Conservation (phyloP, 495 filamentous ascomycete species). For the Tetracladium marchalianum region DNA sequence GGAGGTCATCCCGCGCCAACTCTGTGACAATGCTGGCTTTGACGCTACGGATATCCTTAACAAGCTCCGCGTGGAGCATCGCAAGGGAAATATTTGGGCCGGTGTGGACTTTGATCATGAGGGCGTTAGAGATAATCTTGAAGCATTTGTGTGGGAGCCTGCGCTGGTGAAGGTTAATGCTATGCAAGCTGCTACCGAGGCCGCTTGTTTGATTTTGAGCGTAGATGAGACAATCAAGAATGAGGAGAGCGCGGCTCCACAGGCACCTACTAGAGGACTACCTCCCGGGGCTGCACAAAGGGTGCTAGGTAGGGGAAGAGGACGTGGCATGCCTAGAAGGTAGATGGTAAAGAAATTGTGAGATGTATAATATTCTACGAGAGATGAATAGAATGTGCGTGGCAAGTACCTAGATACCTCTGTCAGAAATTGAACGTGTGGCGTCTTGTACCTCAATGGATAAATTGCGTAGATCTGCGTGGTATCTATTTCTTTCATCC, state of each 20-base stretch:
- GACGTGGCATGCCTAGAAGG: conserved; percentile 84
- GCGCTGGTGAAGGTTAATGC: conserved; percentile 94
- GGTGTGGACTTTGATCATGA: conserved; percentile 93
- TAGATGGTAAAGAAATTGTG: conserved; percentile 25
- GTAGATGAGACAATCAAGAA: conserved; percentile 98
- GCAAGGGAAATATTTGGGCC: conserved; percentile 82
- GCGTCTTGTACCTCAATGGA: too few relatives aligned
- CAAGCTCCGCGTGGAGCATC: conserved; percentile 86
- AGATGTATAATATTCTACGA: neutral
- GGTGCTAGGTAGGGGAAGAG: conserved; percentile 72
- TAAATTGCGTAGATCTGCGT: neutral
- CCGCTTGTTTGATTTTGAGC: conserved; percentile 85
- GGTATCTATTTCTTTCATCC: neutral
- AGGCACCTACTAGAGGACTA: conserved; percentile 66
- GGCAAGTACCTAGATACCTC: too few relatives aligned
- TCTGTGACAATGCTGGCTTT: conserved; percentile 97
- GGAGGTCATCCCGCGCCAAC: conserved; percentile 90
- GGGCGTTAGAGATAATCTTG: conserved; percentile 86
- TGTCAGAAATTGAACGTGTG: too few relatives aligned
- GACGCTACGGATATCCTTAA: conserved; percentile 97
- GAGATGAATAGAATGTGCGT: neutral
- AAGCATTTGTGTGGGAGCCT: conserved; percentile 94
- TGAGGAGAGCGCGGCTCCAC: conserved; percentile 75
- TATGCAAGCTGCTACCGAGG: conserved; percentile 91
- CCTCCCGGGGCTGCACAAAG: conserved; percentile 90